Percentiles rank a stretch among this genome's conserved stretches.
Evolutionary conservation across 768 basidiomycete species (phyloP).

Genomic region (Leccinum arenicola): DNA sequence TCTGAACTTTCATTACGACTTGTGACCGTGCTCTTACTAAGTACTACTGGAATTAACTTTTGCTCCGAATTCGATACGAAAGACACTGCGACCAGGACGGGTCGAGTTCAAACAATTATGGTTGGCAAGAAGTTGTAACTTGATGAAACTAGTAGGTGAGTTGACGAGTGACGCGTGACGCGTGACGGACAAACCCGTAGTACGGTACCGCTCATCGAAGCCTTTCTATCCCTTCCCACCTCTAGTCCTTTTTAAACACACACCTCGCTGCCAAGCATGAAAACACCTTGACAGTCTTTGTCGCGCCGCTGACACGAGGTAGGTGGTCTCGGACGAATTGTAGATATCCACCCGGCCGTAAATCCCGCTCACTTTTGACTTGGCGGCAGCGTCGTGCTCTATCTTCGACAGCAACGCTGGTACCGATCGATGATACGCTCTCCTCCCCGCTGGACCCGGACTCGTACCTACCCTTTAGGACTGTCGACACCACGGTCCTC

Average conservation of each 20-base stretch:
- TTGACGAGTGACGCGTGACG: too few species aligned
- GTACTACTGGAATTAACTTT: too few species aligned
- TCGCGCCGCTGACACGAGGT: slow-evolving; percentile 84
- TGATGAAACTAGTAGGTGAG: too few species aligned
- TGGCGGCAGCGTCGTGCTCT: slow-evolving; percentile 64
- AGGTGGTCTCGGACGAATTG: slow-evolving; percentile 9
- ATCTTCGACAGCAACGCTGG: slow-evolving; percentile 55
- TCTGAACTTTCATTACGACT: too few species aligned
- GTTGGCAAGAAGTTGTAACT: too few species aligned
- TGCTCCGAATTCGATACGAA: too few species aligned
- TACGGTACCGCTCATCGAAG: slow-evolving; percentile 48
- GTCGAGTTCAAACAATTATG: too few species aligned
- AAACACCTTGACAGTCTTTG: slow-evolving; percentile 91
- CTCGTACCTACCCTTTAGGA: slow-evolving; percentile 79
- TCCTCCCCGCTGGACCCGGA: slow-evolving; percentile 57
- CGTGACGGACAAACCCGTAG: too few species aligned
- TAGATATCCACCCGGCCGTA: background rate
- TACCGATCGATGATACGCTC: slow-evolving; percentile 34
- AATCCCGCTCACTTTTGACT: background rate
- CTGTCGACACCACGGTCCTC: slow-evolving; percentile 68
- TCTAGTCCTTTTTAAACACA: slow-evolving; percentile 89
- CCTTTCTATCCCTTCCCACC: slow-evolving; percentile 51
- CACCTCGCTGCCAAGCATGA: slow-evolving; percentile 90
- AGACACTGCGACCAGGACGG: too few species aligned
- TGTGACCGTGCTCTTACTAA: too few species aligned